Evolutionary conservation across 129 eudicot species (phyloP).

Genomic region (Flaveria bidentis): DNA sequence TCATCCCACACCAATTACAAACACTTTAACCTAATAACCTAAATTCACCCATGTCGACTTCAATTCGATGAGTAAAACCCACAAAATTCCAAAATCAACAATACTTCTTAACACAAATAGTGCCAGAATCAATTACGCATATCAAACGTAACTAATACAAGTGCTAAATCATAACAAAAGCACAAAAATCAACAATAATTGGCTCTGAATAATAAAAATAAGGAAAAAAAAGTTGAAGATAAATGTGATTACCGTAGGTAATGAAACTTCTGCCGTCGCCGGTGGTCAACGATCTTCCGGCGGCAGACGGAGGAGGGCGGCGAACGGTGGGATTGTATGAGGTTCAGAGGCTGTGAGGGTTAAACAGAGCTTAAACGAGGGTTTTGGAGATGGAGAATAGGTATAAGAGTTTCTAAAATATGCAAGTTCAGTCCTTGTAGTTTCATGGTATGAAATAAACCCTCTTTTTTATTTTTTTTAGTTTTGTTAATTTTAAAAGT

Average conservation of each 20-base stretch:
- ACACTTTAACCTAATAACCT: no score
- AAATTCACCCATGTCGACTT: background rate
- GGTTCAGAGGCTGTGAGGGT: background rate
- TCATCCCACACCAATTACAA: no score
- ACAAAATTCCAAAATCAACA: background rate
- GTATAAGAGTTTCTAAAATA: background rate
- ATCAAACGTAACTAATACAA: background rate
- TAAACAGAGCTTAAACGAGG: background rate
- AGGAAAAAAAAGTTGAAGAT: background rate
- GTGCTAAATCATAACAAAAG: background rate
- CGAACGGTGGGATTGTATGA: background rate
- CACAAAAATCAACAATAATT: background rate
- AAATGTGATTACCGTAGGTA: background rate
- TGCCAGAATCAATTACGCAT: background rate
- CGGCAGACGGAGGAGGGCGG: conserved; percentile 3
- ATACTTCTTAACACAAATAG: background rate
- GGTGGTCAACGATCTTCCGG: background rate
- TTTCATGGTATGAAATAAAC: no score
- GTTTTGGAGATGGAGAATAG: background rate
- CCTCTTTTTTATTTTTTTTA: no score
- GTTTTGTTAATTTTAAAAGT: no score
- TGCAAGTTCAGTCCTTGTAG: background rate
- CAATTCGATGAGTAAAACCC: background rate
- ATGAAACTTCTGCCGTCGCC: background rate
- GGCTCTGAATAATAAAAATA: background rate